Evolutionary conservation across 1,284 basidiomycete species (phyloP), one percentile per base, ranked within the genome.

Genomic region (Rhodotorula sp.): DNA sequence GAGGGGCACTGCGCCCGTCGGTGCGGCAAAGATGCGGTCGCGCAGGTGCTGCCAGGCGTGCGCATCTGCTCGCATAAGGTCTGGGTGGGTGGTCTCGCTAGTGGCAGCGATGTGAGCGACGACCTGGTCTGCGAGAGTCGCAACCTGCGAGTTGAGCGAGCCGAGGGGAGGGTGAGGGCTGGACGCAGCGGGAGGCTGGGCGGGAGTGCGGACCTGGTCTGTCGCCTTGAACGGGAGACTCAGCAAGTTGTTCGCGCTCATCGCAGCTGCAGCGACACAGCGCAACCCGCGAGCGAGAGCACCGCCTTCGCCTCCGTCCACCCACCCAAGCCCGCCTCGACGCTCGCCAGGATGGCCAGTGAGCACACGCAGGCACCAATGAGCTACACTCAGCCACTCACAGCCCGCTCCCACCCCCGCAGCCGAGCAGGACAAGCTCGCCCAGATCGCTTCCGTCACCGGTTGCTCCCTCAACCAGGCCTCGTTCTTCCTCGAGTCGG

Each of bases 401-500:
- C n/a, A 9, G 0, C 7, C 45, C 58, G 8, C 50, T 27, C 41
- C 13, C 23, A 16, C 44, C 16, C 48, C 50, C 25, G n/a, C 60
- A 55, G 59, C 59, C 34, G n/a, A 61, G n/a, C 56, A 73, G 48
- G 71, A 70, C 13, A 27, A 60, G 42, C 52, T 75, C 42, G 61
- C 64, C 10, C 64, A 73, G 44, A 59, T 75, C 55, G 58, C 61
- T 19, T 13, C 27, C 57, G 77, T 83, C 73, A 82, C 82, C 10
- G 81, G 81, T 34, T 77, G 78, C 25, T 74, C 77, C 10, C 58
- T 73, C 44, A 79, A 81, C 49, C 78, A 79, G 45, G 82, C 82
- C n/a, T 73, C 72, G 66, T 81, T 82, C 79, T 81, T 78, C 71
- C 77, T 83, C 64, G 80, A 82, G 44, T 77, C 79, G 5, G 77